These are phyloP conservation scores for Ophiostoma populinum DNA, from an alignment of 2,329 filamentous ascomycete species.

Conservation along the genomic window DNA sequence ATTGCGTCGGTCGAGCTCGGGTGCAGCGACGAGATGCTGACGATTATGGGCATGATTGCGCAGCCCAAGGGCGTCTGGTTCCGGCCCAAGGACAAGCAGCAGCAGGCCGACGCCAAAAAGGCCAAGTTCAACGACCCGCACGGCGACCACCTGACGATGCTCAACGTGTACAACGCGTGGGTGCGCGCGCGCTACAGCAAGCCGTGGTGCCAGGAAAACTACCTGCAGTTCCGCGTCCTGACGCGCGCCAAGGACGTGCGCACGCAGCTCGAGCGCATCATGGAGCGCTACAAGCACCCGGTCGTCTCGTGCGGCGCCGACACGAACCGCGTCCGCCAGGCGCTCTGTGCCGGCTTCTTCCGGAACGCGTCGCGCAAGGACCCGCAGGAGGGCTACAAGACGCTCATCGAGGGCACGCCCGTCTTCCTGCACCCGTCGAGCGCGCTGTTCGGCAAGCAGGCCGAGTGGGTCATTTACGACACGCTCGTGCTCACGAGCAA, in stretches of 20 bases:
- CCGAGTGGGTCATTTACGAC: constrained; percentile 93
- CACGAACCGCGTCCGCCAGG: constrained; percentile 73
- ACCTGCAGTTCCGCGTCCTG: constrained; percentile 84
- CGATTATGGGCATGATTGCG: constrained; percentile 87
- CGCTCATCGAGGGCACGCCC: constrained; percentile 82
- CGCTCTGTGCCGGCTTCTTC: constrained; percentile 89
- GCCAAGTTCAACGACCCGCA: constrained; percentile 91
- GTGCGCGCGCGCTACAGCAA: constrained; percentile 66
- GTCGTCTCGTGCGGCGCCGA: constrained; percentile 74
- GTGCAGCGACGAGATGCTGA: constrained; percentile 87
- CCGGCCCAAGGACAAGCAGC: constrained; percentile 91
- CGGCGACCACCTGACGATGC: constrained; percentile 82
- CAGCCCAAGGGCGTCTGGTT: constrained; percentile 70
- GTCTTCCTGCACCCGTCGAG: constrained; percentile 90
- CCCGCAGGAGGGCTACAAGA: constrained; percentile 94
- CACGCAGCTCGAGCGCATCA: constrained; percentile 81
- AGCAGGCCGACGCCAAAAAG: constrained; percentile 93
- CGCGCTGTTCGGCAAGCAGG: constrained; percentile 84
- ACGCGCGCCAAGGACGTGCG: constrained; percentile 80
- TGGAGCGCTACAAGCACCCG: constrained; percentile 74
- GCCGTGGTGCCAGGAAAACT: constrained; percentile 96
- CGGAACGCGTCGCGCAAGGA: constrained; percentile 89
- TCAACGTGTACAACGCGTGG: constrained; percentile 98
- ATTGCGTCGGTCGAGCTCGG: constrained; percentile 67
- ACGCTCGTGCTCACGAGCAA: constrained; percentile 81